Conservation (phyloP, 345 rosid species). For the Boechera stricta region DNA sequence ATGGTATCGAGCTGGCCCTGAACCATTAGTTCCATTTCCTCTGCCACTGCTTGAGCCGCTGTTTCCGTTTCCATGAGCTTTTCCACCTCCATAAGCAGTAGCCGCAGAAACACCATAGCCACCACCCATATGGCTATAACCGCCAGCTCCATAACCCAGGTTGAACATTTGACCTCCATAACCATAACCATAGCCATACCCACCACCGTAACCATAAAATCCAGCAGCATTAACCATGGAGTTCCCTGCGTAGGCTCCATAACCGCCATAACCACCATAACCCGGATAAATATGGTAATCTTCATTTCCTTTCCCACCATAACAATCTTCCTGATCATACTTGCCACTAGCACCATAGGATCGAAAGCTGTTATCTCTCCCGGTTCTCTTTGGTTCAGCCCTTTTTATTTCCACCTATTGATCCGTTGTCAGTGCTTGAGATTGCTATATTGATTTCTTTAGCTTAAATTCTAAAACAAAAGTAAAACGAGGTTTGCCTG, state of each 20-base stretch:
- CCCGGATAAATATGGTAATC: constrained; percentile 48
- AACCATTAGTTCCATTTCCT: constrained; percentile 56
- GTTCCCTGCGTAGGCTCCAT: constrained; percentile 54
- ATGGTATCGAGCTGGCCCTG: constrained; percentile 60
- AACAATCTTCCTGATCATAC: constrained; percentile 47
- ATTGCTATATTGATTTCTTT: constrained; percentile 9
- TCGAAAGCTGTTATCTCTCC: constrained; percentile 45
- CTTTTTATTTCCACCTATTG: constrained; percentile 74
- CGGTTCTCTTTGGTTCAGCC: constrained; percentile 75
- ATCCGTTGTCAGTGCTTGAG: constrained; percentile 30
- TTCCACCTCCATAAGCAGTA: constrained; percentile 49
- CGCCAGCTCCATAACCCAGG: constrained; percentile 46
- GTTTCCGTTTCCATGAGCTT: constrained; percentile 48
- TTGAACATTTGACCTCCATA: constrained; percentile 50
- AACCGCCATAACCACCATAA: constrained; percentile 51
- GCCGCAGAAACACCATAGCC: constrained; percentile 50
- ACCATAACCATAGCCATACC: constrained; percentile 59
- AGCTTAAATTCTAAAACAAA: constrained; percentile 14
- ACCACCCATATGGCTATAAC: constrained; percentile 52
- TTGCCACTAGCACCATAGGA: constrained; percentile 48
- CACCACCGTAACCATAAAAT: constrained; percentile 59
- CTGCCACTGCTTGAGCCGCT: constrained; percentile 52
- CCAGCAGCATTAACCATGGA: constrained; percentile 49
- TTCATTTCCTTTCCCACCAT: constrained; percentile 47
- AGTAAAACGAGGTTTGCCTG: constrained; percentile 42